A percentile compares a stretch with the other conserved stretches of the same genome.
Evolutionary conservation across 2,329 filamentous ascomycete species (phyloP).

Genomic region (Tolypocladium nubicola): DNA sequence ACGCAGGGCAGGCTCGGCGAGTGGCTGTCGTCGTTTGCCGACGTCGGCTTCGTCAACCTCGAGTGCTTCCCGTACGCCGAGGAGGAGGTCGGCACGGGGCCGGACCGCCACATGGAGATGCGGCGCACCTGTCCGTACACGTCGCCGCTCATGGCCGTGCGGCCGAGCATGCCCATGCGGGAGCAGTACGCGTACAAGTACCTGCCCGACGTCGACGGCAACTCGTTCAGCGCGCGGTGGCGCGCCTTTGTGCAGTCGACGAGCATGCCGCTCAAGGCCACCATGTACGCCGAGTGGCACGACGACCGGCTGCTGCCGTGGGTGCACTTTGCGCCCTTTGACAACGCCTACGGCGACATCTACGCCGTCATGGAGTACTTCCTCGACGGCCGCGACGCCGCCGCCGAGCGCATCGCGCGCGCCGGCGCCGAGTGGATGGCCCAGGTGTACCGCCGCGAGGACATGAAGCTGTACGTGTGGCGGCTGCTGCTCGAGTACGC

Average conservation of each 20-base stretch:
- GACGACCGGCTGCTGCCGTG: constrained; percentile 58
- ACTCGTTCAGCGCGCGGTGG: constrained; percentile 53
- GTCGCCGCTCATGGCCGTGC: neutral
- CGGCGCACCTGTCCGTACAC: neutral
- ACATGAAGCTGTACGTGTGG: constrained; percentile 58
- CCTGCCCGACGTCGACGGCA: constrained; percentile 60
- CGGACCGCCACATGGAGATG: neutral
- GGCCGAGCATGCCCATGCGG: constrained; percentile 25
- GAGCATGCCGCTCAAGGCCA: constrained; percentile 58
- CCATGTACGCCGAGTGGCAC: constrained; percentile 67
- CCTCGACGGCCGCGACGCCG: constrained; percentile 41
- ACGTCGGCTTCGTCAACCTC: constrained; percentile 34
- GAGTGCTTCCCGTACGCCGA: constrained; percentile 22
- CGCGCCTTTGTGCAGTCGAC: constrained; percentile 52
- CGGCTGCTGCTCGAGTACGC: constrained; percentile 50
- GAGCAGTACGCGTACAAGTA: constrained; percentile 50
- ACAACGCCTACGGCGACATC: constrained; percentile 56
- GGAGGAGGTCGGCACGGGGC: constrained; percentile 3
- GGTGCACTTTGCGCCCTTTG: constrained; percentile 63
- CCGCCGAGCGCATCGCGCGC: too few relatives aligned
- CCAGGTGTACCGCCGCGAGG: constrained; percentile 49
- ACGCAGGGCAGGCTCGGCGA: constrained; percentile 23
- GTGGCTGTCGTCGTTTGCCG: constrained; percentile 27
- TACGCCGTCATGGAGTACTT: constrained; percentile 59
- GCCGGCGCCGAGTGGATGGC: constrained; percentile 39